These are phyloP conservation scores for Alternaria metachromatica DNA, from an alignment of 2,329 filamentous ascomycete genomes.

Conservation along the genomic window DNA sequence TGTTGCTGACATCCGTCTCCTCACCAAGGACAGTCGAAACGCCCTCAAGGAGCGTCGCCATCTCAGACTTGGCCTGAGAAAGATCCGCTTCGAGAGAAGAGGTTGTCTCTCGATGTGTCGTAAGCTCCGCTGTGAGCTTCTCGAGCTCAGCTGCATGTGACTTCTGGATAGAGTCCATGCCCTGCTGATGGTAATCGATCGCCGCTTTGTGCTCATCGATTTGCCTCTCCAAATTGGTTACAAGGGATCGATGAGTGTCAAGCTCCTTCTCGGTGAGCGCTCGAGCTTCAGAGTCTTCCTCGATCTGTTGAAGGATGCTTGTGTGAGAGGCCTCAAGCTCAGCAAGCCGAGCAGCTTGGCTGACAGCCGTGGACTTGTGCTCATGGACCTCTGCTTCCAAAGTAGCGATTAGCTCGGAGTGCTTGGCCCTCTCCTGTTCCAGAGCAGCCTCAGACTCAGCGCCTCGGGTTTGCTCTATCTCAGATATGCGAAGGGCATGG, in stretches of 20 bases:
- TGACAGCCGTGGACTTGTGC: constrained; percentile 76
- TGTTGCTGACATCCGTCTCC: constrained; percentile 57
- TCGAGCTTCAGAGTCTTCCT: constrained; percentile 68
- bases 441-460: constrained; percentile 40
- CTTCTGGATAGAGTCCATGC: constrained; percentile 60
- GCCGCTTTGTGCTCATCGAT: constrained; percentile 63
- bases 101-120: constrained; percentile 38
- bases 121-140: constrained; percentile 45
- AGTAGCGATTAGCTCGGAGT: constrained; percentile 61
- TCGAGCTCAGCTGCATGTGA: constrained; percentile 64
- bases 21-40: constrained; percentile 70
- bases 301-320: constrained; percentile 70
- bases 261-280: constrained; percentile 62
- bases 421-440: constrained; percentile 51
- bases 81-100: constrained; percentile 64
- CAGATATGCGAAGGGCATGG: constrained; percentile 38
- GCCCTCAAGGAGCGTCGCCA: constrained; percentile 66
- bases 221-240: constrained; percentile 63
- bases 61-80: constrained; percentile 64
- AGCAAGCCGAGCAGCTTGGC: constrained; percentile 72
- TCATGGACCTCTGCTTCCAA: constrained; percentile 80
- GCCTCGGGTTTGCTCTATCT: constrained; percentile 39
- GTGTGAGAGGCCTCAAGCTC: constrained; percentile 76
- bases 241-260: constrained; percentile 57
- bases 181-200: constrained; percentile 61